Evolutionary conservation across 2,329 filamentous ascomycete species (phyloP).

Genomic region (Nothomitra cinnamomea): DNA sequence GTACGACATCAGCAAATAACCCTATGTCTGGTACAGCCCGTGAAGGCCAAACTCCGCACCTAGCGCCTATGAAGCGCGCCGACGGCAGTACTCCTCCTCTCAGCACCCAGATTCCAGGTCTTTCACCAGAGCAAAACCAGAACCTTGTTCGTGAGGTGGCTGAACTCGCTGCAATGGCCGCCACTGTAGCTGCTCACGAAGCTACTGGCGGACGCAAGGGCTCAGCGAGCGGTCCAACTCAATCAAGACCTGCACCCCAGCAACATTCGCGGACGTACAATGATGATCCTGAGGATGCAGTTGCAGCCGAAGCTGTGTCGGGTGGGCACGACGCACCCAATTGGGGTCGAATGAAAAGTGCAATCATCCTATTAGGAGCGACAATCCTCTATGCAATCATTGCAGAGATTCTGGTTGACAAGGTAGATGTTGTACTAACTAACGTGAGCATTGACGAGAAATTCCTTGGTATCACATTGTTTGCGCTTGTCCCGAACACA

Average conservation of each 20-base stretch:
- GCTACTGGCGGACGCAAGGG: constrained; percentile 25
- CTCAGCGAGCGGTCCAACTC: not conserved
- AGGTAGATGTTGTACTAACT: constrained; percentile 87
- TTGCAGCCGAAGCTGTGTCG: constrained; percentile 30
- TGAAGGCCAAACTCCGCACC: constrained; percentile 40
- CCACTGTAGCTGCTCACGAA: constrained; percentile 71
- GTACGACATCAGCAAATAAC: constrained; percentile 20
- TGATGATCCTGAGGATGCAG: constrained; percentile 17
- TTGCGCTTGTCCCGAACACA: constrained; percentile 92
- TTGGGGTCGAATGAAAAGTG: constrained; percentile 84
- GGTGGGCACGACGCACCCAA: constrained; percentile 96
- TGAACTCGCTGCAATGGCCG: constrained; percentile 84
- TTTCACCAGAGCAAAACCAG: constrained; percentile 70
- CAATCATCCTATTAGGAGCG: constrained; percentile 72
- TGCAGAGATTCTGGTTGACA: constrained; percentile 91
- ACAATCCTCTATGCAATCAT: constrained; percentile 92
- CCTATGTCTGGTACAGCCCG: constrained; percentile 25
- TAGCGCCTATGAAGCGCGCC: constrained; percentile 54
- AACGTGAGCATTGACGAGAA: constrained; percentile 90
- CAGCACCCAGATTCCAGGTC: constrained; percentile 36
- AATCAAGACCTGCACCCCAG: not conserved
- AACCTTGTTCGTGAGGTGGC: constrained; percentile 71
- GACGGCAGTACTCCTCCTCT: constrained; percentile 10
- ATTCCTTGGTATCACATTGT: constrained; percentile 90
- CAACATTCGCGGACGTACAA: constrained; percentile 1